These are phyloP conservation scores for Inonotus hispidus DNA, from an alignment of 1,284 basidiomycete species.

Conservation along the genomic window DNA sequence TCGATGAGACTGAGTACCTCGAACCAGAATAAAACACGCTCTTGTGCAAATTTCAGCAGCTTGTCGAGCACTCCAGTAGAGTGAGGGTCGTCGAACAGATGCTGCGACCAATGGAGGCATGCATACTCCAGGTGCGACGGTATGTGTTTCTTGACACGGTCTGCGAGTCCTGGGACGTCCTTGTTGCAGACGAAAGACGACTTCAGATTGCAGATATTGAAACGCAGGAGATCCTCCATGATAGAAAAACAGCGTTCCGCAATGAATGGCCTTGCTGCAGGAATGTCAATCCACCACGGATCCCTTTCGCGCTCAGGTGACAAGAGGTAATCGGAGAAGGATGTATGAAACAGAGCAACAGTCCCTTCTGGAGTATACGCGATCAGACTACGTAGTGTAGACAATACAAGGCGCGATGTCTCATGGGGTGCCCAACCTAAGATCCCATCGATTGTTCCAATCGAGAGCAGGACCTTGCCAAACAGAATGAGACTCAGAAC, in stretches of 20 bases:
- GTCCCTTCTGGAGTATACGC: neutral
- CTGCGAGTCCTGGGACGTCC: neutral
- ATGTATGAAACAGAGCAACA: slow-evolving; percentile 2
- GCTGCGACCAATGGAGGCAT: slow-evolving; percentile 2
- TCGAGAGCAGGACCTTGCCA: neutral
- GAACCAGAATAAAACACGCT: slow-evolving; percentile 14
- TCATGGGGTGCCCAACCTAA: neutral
- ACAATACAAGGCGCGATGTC: neutral
- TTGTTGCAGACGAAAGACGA: neutral
- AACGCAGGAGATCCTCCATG: neutral
- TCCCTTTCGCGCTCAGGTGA: neutral
- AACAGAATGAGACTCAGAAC: neutral
- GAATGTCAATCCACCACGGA: neutral
- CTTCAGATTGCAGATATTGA: slow-evolving; percentile 9
- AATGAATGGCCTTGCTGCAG: neutral
- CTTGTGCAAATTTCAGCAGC: slow-evolving; percentile 18
- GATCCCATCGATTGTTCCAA: neutral
- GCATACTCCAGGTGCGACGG: neutral
- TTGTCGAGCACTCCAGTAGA: neutral
- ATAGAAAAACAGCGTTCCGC: neutral
- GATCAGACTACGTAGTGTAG: neutral
- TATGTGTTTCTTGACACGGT: neutral
- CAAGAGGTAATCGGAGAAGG: slow-evolving; percentile 5
- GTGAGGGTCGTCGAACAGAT: neutral
- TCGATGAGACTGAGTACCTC: slow-evolving; percentile 22